These are phyloP conservation scores for Yamadazyma triangularis DNA, from an alignment of 1,139 yeast species.

Conservation along the genomic window DNA sequence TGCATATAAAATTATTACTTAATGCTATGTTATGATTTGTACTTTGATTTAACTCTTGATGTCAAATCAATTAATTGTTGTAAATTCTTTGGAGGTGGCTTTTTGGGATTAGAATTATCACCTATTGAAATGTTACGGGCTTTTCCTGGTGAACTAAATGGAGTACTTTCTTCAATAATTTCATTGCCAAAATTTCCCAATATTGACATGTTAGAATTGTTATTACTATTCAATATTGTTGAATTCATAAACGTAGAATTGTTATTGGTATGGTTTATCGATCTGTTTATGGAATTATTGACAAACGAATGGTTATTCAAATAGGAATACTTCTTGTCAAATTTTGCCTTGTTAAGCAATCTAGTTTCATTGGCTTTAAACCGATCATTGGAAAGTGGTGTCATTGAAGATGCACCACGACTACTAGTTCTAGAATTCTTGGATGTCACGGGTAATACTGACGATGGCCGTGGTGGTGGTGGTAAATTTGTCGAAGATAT, in stretches of 20 bases:
- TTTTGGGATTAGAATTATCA: too few relatives aligned
- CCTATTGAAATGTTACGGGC: conserved; percentile 8
- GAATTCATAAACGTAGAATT: conserved; percentile 1
- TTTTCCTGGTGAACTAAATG: conserved; percentile 27
- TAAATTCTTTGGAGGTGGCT: conserved; percentile 14
- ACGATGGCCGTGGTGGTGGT: too few relatives aligned
- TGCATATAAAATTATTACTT: too few relatives aligned
- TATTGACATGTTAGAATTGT: conserved; percentile 20
- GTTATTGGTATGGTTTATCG: neutral
- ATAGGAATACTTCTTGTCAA: conserved; percentile 28
- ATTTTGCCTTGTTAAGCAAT: conserved; percentile 26
- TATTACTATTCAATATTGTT: conserved; percentile 7
- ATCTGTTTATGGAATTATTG: conserved; percentile 6
- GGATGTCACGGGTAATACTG: neutral
- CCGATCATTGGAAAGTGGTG: conserved; percentile 10
- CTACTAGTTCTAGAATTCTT: conserved; percentile 1
- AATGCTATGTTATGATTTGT: conserved; percentile 11
- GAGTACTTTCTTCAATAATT: conserved; percentile 39
- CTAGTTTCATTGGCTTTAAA: conserved; percentile 22
- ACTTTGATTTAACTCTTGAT: conserved; percentile 29
- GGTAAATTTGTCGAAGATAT: neutral
- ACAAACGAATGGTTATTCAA: conserved; percentile 27
- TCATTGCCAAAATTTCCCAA: conserved; percentile 38
- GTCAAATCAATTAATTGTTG: conserved; percentile 36
- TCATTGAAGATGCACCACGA: too few relatives aligned